Evolutionary conservation across 208 protist genomes (phyloP), one percentile per base, ranked within the genome.

Genomic region (Trypanosoma boissoni): DNA sequence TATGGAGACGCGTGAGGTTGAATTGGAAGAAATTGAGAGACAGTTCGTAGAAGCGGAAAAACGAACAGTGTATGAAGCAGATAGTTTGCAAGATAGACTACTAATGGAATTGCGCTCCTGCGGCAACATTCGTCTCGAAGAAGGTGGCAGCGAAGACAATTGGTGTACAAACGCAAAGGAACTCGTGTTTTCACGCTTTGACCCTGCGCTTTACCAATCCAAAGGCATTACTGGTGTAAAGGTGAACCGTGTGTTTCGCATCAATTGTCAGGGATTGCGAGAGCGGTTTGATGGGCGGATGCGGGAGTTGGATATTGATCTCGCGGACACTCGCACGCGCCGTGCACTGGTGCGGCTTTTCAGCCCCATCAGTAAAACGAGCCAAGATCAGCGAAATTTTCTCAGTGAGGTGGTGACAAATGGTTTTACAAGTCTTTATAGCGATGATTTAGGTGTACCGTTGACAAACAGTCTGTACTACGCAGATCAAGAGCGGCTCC

Each of bases 111-210:
- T 96, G 8, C 56, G 93, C 52, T 94, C 91, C 2, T 92, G 87
- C 49, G 93, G 93, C 24, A 97, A 95, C 58, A 80, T 96, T 21
- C 78, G 89, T 5, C 61, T 97, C 1, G 93, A 97, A 53, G 81
- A 90, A 37, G 71, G 88, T 16, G 49, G 62, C 10, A 49, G 49
- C 3, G 63, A 72, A n/a, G 88, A 94, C 39, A 68, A 37, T 41
- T 91, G 76, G 75, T 93, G 72, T 74, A 54, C 67, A 0, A 82
- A 61, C 12, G 88, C 83, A 8, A 72, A 64, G 14, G 85, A 90
- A 24, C 61, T 96, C 9, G 12, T 96, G 0, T 43, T 68, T 14
- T 64, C 53, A 12, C 86, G 88, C 44, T 96, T 96, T 68, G 72
- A 83, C 51, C 29, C 37, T 0, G 34, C 45, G 0, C 48, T 77